These are phyloP conservation scores for Neurospora sp. DNA, from an alignment of 2,329 filamentous ascomycete species.

Conservation along the genomic window DNA sequence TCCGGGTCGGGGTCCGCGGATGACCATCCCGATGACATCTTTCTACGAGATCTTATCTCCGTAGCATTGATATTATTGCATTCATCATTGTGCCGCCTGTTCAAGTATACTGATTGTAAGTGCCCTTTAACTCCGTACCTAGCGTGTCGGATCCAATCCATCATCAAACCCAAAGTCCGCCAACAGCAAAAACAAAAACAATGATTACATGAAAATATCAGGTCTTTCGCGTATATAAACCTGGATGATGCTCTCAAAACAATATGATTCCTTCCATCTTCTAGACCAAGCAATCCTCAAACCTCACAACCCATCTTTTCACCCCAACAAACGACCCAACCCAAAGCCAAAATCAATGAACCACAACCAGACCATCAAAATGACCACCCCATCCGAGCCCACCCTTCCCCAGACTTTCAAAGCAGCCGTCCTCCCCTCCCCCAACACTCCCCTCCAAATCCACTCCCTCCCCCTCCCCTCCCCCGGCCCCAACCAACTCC, in stretches of 20 bases:
- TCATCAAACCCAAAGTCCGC: no score
- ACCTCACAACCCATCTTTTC: background rate
- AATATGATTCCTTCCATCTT: background rate
- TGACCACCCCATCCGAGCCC: background rate
- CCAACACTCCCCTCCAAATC: constrained; percentile 43
- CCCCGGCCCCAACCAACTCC: constrained; percentile 48
- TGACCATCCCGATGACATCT: background rate
- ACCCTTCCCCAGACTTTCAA: constrained; percentile 56
- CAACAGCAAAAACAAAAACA: no score
- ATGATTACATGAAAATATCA: background rate
- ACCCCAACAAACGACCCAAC: background rate
- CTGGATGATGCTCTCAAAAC: background rate
- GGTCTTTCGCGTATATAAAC: background rate
- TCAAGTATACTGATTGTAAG: no score
- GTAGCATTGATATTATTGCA: no score
- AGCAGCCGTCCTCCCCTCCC: constrained; percentile 49
- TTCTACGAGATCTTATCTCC: no score
- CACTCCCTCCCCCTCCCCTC: constrained; percentile 48
- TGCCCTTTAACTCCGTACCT: no score
- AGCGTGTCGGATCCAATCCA: no score
- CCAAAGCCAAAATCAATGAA: background rate
- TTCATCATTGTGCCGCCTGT: no score
- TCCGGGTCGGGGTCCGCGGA: background rate
- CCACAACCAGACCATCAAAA: background rate
- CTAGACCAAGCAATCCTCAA: background rate